phyloP scores from a whole-genome alignment of 352 stramenopile species.

The Saprolegnia parasitica region DNA sequence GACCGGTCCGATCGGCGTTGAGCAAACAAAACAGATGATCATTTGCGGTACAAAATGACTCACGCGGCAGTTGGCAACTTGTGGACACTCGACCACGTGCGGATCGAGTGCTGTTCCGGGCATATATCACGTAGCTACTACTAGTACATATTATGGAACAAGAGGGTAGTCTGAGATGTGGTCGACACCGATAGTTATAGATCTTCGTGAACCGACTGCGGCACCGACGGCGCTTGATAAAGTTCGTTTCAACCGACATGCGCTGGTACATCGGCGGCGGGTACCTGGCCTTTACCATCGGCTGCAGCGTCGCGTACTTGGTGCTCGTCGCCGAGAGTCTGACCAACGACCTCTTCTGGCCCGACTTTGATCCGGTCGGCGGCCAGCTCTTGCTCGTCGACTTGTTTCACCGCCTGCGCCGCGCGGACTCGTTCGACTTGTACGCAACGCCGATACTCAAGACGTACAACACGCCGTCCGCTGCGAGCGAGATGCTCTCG shows the following conservation, averaged over 20 bases:
- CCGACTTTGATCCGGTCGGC: not conserved
- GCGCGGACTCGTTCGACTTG: not conserved
- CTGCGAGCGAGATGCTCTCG: not conserved
- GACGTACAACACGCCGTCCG: not conserved
- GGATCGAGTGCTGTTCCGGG: no score
- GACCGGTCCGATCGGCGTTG: not conserved
- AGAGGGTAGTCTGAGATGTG: no score
- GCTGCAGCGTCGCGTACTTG: constrained; percentile 8
- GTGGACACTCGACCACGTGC: no score
- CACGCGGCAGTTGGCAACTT: no score
- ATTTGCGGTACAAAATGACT: no score
- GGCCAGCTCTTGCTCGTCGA: not conserved
- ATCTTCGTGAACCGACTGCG: no score
- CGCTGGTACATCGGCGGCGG: not conserved
- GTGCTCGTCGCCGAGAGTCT: not conserved
- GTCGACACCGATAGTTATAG: no score
- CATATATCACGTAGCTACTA: no score
- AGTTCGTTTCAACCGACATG: not conserved
- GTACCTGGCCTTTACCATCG: not conserved
- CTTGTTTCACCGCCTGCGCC: not conserved
- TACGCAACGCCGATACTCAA: not conserved
- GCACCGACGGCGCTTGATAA: not conserved
- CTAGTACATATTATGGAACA: no score
- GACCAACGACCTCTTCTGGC: constrained; percentile 13
- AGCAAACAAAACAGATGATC: no score